Evolutionary conservation across 495 filamentous ascomycete genomes (phyloP).

Genomic region (Bryoglossum gracile): DNA sequence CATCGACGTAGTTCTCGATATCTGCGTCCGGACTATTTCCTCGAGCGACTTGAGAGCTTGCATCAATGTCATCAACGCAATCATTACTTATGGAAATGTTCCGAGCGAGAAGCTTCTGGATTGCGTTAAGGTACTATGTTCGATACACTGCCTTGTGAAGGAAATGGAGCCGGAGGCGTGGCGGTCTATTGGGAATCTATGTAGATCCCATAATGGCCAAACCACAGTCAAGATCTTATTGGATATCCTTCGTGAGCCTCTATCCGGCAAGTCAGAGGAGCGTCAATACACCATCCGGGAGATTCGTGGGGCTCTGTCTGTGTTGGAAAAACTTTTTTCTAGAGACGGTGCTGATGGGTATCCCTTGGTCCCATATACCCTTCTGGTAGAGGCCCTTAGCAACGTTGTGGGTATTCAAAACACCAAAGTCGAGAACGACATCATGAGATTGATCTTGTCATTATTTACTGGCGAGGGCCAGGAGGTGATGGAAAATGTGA

Average conservation of each 20-base stretch:
- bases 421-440: conserved; percentile 47
- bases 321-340: conserved; percentile 57
- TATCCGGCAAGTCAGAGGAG: conserved; percentile 35
- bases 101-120: conserved; percentile 57
- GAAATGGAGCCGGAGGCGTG: conserved; percentile 65
- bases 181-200: conserved; percentile 67
- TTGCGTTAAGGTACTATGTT: conserved; percentile 74
- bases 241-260: conserved; percentile 49
- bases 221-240: conserved; percentile 60
- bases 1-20: conserved; percentile 58
- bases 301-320: conserved; percentile 59
- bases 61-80: conserved; percentile 67
- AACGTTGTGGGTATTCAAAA: conserved; percentile 46
- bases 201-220: conserved; percentile 69
- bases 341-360: conserved; percentile 56
- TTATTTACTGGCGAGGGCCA: conserved; percentile 36
- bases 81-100: conserved; percentile 72
- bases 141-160: conserved; percentile 68
- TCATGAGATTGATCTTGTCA: conserved; percentile 45
- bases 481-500: conserved; percentile 37
- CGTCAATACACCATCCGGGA: conserved; percentile 54
- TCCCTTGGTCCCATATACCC: conserved; percentile 49
- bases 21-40: conserved; percentile 69
- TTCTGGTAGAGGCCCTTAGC: conserved; percentile 50
- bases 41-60: conserved; percentile 68